Base-by-base conservation (phyloP, 106 monocot genomes). In the Dendrobium officinale region DNA sequence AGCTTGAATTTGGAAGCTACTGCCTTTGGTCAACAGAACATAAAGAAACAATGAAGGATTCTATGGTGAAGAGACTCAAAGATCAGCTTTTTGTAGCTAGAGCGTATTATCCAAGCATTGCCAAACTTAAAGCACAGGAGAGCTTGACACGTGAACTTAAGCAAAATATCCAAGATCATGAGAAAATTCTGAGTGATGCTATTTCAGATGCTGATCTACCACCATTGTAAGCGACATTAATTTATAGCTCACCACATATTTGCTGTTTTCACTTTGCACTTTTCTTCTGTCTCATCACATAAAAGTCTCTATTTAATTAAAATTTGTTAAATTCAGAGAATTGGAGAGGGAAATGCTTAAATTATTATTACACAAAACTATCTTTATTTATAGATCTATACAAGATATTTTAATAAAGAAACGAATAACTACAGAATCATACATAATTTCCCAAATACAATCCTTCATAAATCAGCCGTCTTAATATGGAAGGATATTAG, bases 71-170 rank as follows among this genome's bases (percentile, higher is more conserved):
- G 76, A 76, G 76, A 26, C 49, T 76, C 4, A 76, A 76, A 85
- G 91, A 91, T 73, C 94, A 91, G 72, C 88, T 94, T 79, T 94
- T 88, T 83, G 67, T 91, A 7, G 91, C 94, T 22, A 89, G 94
- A 88, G 89, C 91, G 80, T 88, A 91, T 73, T 89, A 89, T 85
- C 94, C 94, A 20, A 89, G 91, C 73, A 89, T 94, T 86, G 89
- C 82, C 68, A 94, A 94, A 72, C 82, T 89, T 42, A 77, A 86
- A 75, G 83, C 67, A 75, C 78, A 86, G 43, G 85, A 86, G 20
- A 80, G 73, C 10, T 79, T 94, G 18, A 75, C 91, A 45, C 66
- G 72, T 51, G 86, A 94, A 80, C 42, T 94, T 77, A 94, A 89
- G 77, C 85, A 88, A 79, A 86, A 86, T 76, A 93, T 94, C 85